These are phyloP conservation scores for Diutina scorzettiae DNA, from an alignment of 1,139 yeast genomes.

Conservation along the genomic window DNA sequence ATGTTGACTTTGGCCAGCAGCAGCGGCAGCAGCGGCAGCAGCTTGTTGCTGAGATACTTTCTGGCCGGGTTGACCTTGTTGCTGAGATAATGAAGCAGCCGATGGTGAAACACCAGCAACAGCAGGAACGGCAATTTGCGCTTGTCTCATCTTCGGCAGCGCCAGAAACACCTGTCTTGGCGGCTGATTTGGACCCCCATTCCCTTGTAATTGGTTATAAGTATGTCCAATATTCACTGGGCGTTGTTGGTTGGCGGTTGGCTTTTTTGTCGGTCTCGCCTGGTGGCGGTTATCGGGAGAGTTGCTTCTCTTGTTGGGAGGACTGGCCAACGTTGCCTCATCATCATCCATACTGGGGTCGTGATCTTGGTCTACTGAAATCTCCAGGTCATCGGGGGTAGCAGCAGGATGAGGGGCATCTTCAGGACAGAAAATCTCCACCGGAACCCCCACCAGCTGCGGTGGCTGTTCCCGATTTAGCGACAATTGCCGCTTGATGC, in stretches of 20 bases:
- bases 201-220: background rate
- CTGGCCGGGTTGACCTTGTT: background rate
- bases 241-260: background rate
- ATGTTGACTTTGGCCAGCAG: background rate
- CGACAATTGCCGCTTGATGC: background rate
- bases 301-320: constrained; percentile 1
- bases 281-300: background rate
- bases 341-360: constrained; percentile 1
- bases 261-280: background rate
- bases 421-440: background rate
- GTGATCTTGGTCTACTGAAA: background rate
- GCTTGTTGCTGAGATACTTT: background rate
- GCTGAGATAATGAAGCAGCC: too few species aligned
- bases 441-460: background rate
- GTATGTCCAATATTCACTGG: background rate
- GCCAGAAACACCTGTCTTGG: too few species aligned
- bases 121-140: too few species aligned
- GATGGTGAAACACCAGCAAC: too few species aligned
- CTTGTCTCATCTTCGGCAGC: background rate
- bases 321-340: background rate
- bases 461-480: background rate
- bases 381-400: background rate
- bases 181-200: too few species aligned
- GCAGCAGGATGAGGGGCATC: background rate
- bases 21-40: background rate